These are phyloP conservation scores for Trapa incisa DNA, from an alignment of 345 rosid species.

Conservation along the genomic window DNA sequence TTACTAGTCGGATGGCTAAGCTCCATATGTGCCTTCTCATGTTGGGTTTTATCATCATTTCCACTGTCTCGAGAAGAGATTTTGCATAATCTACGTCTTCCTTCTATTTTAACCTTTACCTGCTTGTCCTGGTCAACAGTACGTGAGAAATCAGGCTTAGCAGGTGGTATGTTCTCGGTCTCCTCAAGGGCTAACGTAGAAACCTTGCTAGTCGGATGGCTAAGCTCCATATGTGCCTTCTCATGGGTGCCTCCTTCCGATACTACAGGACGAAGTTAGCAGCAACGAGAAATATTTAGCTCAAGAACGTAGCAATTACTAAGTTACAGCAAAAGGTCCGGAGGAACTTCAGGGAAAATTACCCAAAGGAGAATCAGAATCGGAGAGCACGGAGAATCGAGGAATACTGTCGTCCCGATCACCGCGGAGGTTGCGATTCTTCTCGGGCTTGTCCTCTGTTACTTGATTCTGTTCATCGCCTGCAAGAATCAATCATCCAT, in stretches of 20 bases:
- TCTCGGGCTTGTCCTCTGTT: constrained; percentile 14
- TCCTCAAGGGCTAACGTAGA: constrained; percentile 1
- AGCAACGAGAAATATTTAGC: not conserved
- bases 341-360: not conserved
- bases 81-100: constrained; percentile 48
- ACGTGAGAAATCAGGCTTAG: constrained; percentile 1
- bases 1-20: not conserved
- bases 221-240: constrained; percentile 1
- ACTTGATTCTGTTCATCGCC: not conserved
- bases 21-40: constrained; percentile 3
- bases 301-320: not conserved
- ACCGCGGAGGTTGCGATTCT: constrained; percentile 16
- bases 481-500: not conserved
- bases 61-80: constrained; percentile 29
- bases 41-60: constrained; percentile 9
- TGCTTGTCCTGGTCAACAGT: constrained; percentile 9
- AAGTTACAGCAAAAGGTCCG: not conserved
- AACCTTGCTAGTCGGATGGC: not conserved
- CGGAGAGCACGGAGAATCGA: constrained; percentile 26
- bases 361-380: constrained; percentile 47
- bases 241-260: constrained; percentile 14
- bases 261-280: not conserved
- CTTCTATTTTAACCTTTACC: constrained; percentile 35
- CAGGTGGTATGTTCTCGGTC: not conserved
- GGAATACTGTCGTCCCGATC: constrained; percentile 16